phyloP scores from a whole-genome alignment of 139 green algal species.

The Pleodorina starrii region DNA sequence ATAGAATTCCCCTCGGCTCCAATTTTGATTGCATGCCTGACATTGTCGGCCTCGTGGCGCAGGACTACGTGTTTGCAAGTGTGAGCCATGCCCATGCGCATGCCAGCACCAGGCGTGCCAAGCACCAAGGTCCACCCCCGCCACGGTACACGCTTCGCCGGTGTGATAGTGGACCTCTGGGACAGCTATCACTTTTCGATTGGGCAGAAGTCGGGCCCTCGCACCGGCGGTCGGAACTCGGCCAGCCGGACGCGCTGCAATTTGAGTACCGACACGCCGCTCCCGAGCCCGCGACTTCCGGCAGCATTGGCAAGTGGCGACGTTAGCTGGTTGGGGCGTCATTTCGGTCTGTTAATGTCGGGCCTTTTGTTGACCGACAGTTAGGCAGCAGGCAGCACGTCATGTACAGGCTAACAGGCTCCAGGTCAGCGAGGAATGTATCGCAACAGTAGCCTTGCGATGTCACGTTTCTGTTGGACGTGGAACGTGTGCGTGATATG shows the following conservation, averaged over 20 bases:
- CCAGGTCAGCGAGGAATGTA: too few relatives aligned
- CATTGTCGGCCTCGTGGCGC: not conserved
- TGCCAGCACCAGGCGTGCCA: not conserved
- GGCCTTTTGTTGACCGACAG: too few relatives aligned
- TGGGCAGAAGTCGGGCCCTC: not conserved
- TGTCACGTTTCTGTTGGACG: too few relatives aligned
- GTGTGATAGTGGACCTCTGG: not conserved
- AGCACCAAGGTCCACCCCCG: not conserved
- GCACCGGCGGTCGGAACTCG: not conserved
- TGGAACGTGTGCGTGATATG: too few relatives aligned
- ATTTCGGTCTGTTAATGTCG: too few relatives aligned
- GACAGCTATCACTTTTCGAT: constrained; percentile 10
- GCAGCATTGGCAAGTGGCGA: too few relatives aligned
- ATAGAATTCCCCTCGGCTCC: not conserved
- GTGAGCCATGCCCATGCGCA: too few relatives aligned
- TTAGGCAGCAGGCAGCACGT: too few relatives aligned
- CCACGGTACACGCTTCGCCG: not conserved
- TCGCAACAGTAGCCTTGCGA: too few relatives aligned
- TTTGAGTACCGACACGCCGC: constrained; percentile 11
- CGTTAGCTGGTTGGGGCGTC: too few relatives aligned
- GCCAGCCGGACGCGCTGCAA: not conserved
- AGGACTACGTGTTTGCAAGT: constrained; percentile 30
- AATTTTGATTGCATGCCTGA: not conserved
- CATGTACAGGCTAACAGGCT: too few relatives aligned
- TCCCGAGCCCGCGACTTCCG: too few relatives aligned